Evolutionary conservation across 495 filamentous ascomycete species (phyloP).

Genomic region (Neurospora sublineolata): DNA sequence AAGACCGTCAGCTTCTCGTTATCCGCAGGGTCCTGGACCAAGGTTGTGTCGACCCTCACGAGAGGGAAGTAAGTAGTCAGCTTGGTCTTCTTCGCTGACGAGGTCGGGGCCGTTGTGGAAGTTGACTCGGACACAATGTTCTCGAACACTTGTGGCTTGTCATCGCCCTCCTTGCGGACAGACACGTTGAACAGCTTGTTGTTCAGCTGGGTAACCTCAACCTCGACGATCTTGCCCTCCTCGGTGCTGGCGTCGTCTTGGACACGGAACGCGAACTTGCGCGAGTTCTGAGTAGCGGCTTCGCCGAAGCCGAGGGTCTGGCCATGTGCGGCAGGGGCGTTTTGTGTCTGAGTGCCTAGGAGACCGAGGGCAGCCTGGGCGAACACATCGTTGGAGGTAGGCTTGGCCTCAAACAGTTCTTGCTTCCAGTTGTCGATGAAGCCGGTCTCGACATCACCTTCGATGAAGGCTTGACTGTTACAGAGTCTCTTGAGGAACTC

Average conservation of each 20-base stretch:
- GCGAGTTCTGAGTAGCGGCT: conserved; percentile 21
- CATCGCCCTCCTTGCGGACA: conserved; percentile 34
- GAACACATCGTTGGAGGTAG: conserved; percentile 52
- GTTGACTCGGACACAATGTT: conserved; percentile 30
- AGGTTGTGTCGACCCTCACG: conserved; percentile 67
- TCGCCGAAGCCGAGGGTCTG: conserved; percentile 44
- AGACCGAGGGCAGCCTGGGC: conserved; percentile 75
- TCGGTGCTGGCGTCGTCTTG: conserved; percentile 29
- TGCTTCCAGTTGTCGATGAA: conserved; percentile 82
- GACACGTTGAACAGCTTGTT: conserved; percentile 52
- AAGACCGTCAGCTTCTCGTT: conserved; percentile 63
- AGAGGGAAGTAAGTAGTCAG: conserved; percentile 58
- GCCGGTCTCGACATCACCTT: conserved; percentile 86
- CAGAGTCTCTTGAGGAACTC: conserved; percentile 88
- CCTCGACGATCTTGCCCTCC: conserved; percentile 36
- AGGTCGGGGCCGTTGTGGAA: conserved; percentile 4
- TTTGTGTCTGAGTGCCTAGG: conserved; percentile 26
- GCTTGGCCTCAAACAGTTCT: conserved; percentile 51
- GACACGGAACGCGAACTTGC: conserved; percentile 46
- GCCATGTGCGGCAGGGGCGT: conserved; percentile 26
- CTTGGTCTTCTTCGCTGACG: conserved; percentile 18
- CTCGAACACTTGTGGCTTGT: conserved; percentile 25
- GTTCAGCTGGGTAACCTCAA: conserved; percentile 54
- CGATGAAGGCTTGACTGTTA: conserved; percentile 66
- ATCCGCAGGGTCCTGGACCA: conserved; percentile 50